Evolutionary conservation across 2,329 filamentous ascomycete species (phyloP).

Genomic region (Arthrobotrys pseudoclavata): DNA sequence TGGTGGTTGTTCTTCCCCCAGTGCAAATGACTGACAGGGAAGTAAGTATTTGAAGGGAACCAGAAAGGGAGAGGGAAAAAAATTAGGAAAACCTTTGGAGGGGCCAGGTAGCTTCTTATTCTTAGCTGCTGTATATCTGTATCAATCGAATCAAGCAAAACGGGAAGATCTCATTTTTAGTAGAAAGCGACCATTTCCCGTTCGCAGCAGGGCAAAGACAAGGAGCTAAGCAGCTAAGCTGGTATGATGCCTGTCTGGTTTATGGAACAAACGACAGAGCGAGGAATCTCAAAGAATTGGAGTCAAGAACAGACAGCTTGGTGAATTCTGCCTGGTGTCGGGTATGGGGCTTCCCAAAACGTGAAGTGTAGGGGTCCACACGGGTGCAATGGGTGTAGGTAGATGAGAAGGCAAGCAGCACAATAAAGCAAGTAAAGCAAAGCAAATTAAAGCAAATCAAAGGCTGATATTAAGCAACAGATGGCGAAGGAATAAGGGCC

Average conservation of each 20-base stretch:
- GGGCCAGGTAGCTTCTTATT: constrained; percentile 43
- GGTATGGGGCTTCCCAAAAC: constrained; percentile 58
- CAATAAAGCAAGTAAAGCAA: neutral
- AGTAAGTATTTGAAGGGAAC: constrained; percentile 5
- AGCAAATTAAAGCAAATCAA: neutral
- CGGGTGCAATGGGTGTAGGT: constrained; percentile 5
- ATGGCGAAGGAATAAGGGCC: constrained; percentile 9
- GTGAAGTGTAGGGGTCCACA: constrained; percentile 50
- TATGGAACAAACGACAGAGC: constrained; percentile 26
- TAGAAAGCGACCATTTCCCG: constrained; percentile 48
- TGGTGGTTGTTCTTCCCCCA: constrained; percentile 15
- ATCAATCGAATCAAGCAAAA: constrained; percentile 23
- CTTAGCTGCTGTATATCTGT: constrained; percentile 24
- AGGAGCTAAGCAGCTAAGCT: constrained; percentile 26
- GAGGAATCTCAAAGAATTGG: constrained; percentile 3
- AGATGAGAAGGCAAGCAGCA: neutral
- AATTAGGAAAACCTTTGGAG: constrained; percentile 27
- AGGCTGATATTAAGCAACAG: neutral
- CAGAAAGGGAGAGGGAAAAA: constrained; percentile 18
- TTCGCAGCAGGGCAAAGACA: constrained; percentile 36
- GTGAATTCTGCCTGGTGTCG: constrained; percentile 33
- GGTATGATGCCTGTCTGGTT: constrained; percentile 37
- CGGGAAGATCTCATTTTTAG: constrained; percentile 32
- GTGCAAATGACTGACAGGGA: constrained; percentile 13
- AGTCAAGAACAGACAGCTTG: constrained; percentile 23